Conservation (phyloP, 495 filamentous ascomycete species). For the Chaetomium tenue region DNA sequence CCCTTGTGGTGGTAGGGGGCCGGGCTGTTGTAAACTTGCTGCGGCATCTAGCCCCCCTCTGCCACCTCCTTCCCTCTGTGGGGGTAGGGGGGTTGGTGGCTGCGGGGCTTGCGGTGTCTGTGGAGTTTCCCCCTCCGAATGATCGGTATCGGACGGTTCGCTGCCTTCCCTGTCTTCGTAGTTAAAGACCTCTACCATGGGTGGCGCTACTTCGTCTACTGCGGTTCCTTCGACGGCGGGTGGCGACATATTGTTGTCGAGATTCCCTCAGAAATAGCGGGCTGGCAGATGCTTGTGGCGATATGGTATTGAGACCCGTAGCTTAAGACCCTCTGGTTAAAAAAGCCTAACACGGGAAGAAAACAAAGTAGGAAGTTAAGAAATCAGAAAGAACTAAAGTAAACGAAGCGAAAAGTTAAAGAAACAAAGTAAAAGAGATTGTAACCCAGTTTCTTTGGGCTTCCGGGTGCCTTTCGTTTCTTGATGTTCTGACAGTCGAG, state of each 20-base stretch:
- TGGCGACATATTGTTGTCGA: not conserved
- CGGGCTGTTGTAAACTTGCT: not conserved
- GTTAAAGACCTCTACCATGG: not conserved
- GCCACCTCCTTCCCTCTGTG: not conserved
- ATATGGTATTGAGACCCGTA: no score
- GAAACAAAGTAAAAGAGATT: no score
- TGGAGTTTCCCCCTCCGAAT: not conserved
- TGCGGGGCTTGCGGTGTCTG: not conserved
- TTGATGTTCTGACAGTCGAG: no score
- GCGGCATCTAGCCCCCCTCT: not conserved
- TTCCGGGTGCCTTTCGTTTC: no score
- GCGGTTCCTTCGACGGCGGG: not conserved
- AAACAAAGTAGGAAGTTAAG: no score
- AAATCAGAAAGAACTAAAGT: no score
- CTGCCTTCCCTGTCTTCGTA: not conserved
- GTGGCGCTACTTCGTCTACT: not conserved
- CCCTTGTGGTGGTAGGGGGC: not conserved
- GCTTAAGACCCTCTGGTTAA: no score
- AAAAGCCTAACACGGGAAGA: no score
- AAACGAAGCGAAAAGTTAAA: no score
- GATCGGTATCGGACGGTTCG: not conserved
- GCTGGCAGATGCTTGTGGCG: not conserved
- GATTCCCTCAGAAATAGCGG: not conserved
- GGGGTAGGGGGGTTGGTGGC: not conserved
- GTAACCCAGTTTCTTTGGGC: no score